A percentile compares a stretch with the other conserved stretches of the same genome.
phyloP scores from a whole-genome alignment of 139 green algal species.

The Astrephomene gubernaculifera region DNA sequence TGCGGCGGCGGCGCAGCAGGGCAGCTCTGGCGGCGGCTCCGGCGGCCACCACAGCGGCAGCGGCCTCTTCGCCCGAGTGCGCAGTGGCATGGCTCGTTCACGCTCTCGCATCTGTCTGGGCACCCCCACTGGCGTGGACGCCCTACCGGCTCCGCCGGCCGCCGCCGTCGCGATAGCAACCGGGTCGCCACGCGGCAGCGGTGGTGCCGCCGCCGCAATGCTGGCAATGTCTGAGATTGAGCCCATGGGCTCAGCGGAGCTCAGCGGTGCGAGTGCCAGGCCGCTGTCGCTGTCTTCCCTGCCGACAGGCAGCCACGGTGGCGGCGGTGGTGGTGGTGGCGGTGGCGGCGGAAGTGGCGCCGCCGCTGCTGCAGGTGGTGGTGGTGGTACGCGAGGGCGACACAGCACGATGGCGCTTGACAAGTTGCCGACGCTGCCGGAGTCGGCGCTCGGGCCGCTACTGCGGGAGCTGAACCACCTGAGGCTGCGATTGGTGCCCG shows the following conservation, averaged over 20 bases:
- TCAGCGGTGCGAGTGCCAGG: background rate
- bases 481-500: background rate
- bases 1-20: slow-evolving; percentile 3
- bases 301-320: background rate
- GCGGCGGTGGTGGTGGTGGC: background rate
- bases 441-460: background rate
- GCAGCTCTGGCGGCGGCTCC: background rate
- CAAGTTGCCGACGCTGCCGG: slow-evolving; percentile 38
- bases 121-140: too few species aligned
- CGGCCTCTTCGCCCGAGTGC: background rate
- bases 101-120: too few species aligned
- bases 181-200: background rate
- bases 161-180: background rate
- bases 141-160: background rate
- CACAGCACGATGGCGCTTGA: background rate
- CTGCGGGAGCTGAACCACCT: slow-evolving; percentile 18
- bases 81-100: background rate
- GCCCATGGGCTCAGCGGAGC: background rate
- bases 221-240: too few species aligned
- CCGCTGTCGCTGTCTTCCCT: background rate
- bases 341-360: background rate
- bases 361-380: background rate
- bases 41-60: background rate
- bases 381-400: background rate
- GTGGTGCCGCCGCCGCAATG: background rate